phyloP scores from a whole-genome alignment of 2,329 filamentous ascomycete genomes.

The Furcasterigmium furcatum region DNA sequence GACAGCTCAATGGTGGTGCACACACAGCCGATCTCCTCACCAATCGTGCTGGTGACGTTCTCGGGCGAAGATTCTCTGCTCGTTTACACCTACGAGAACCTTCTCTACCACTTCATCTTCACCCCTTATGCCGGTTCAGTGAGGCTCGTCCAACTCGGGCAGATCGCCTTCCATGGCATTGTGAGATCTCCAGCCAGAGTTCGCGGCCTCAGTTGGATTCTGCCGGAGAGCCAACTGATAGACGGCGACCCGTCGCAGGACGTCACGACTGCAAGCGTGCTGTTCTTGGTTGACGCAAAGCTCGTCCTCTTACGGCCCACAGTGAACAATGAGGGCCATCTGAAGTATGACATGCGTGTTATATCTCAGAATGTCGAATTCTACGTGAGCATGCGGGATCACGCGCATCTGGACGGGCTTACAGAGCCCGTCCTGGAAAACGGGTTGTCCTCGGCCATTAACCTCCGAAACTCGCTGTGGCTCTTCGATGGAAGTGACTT shows the following conservation, averaged over 20 bases:
- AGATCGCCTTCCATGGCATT: slow-evolving; percentile 96
- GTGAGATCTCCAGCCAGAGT: slow-evolving; percentile 91
- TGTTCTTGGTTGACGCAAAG: slow-evolving; percentile 97
- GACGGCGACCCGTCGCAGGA: slow-evolving; percentile 95
- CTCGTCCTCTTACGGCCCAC: slow-evolving; percentile 88
- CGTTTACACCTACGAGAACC: slow-evolving; percentile 95
- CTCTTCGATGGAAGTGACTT: slow-evolving; percentile 86
- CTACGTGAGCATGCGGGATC: slow-evolving; percentile 88
- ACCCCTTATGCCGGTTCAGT: slow-evolving; percentile 66
- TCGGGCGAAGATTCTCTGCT: slow-evolving; percentile 92
- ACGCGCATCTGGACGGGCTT: slow-evolving; percentile 26
- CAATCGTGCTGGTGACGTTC: slow-evolving; percentile 84
- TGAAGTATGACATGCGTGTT: slow-evolving; percentile 98
- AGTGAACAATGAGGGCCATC: slow-evolving; percentile 72
- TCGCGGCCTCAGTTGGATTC: slow-evolving; percentile 89
- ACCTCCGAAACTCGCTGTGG: slow-evolving; percentile 83
- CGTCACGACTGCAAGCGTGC: slow-evolving; percentile 85
- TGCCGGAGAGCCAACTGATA: slow-evolving; percentile 84
- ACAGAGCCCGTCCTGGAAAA: slow-evolving; percentile 1
- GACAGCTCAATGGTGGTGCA: slow-evolving; percentile 72
- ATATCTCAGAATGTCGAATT: slow-evolving; percentile 96
- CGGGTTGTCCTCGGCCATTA: slow-evolving; percentile 12
- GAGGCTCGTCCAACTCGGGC: slow-evolving; percentile 86
- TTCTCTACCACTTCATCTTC: slow-evolving; percentile 93
- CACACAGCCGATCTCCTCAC: slow-evolving; percentile 72